These are phyloP conservation scores for Pseudozyma sp. DNA, from an alignment of 1,284 basidiomycete species.

Conservation along the genomic window DNA sequence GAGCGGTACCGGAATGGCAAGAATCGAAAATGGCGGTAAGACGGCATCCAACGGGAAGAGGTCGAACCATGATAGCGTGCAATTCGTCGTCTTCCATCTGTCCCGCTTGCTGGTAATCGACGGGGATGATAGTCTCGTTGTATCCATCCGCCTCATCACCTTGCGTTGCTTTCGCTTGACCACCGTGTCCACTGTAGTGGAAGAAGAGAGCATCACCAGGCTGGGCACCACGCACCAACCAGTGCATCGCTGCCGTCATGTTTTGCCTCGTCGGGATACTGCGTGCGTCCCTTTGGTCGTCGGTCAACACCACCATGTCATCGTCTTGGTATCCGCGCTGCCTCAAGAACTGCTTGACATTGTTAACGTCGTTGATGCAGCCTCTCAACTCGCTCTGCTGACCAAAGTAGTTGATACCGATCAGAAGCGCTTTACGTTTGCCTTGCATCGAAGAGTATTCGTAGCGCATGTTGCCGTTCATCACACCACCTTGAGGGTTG, in stretches of 20 bases:
- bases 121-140: slow-evolving; percentile 68
- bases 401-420: slow-evolving; percentile 68
- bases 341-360: slow-evolving; percentile 65
- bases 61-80: slow-evolving; percentile 66
- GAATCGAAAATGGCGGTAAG: slow-evolving; percentile 57
- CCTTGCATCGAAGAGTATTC: slow-evolving; percentile 67
- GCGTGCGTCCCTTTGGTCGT: slow-evolving; percentile 57
- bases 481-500: slow-evolving; percentile 62
- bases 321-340: slow-evolving; percentile 66
- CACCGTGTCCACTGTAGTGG: slow-evolving; percentile 67
- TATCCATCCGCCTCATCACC: slow-evolving; percentile 68
- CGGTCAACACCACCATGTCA: slow-evolving; percentile 69
- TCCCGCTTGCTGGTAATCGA: slow-evolving; percentile 65
- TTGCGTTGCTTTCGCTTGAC: slow-evolving; percentile 65
- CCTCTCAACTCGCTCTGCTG: slow-evolving; percentile 62
- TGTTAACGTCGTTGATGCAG: slow-evolving; percentile 68
- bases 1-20: slow-evolving; percentile 68
- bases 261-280: slow-evolving; percentile 67
- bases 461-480: slow-evolving; percentile 54
- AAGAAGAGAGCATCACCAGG: slow-evolving; percentile 68
- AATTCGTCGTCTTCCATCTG: slow-evolving; percentile 69
- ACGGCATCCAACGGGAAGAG: slow-evolving; percentile 57
- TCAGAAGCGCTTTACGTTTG: slow-evolving; percentile 67
- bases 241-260: slow-evolving; percentile 69
- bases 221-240: slow-evolving; percentile 64